Base-by-base conservation (phyloP, 2,329 filamentous ascomycete species). In the Rasamsonia emersonii region DNA sequence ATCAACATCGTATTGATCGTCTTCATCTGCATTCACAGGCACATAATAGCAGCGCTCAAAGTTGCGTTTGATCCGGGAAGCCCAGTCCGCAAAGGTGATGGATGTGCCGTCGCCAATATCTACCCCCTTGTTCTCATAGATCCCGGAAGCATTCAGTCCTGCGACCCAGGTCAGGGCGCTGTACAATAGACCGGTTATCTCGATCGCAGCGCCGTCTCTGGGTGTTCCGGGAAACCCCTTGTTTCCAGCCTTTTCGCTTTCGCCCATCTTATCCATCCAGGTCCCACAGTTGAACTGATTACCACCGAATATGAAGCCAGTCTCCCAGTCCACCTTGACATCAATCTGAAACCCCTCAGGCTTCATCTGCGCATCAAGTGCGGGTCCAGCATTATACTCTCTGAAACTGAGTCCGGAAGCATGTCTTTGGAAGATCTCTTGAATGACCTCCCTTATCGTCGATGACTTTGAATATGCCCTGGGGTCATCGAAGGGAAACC, bases 191-290 rank as follows among this genome's bases (percentile, higher is more conserved):
- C 91, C 93, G 1, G 81, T 94, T 53, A 98, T 96, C 58, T 98
- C 91, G 35, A 98, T 75, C 13, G 91, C 86, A 24, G 91, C 86
- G 18, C 91, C 91, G 54, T 98, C 93, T 48, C 93, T 82, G 28
- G 91, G 91, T n/a, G 91, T 98, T 6, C 88, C 91, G 1, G 91
- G 93, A 13, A 94, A 69, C 30, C 91, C 93, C 64, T 95, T 96
- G 51, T 79, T 94, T 37, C 82, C 81, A 10, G 93, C 91, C 40
- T 79, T 83, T 42, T 83, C 77, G 41, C 86, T 94, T 59, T 98
- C 91, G n/a, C 91, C 91, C 91, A 98, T 98, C 72, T 98, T 98
- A 69, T 98, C 91, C 86, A 95, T 95, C 91, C 91, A 98, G 1
- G 91, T 98, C 32, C 91, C 91, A 49, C 93, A 98, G 59, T 98